These are phyloP conservation scores for Rhodotorula sp. DNA, from an alignment of 1,284 basidiomycete species.

Conservation along the genomic window DNA sequence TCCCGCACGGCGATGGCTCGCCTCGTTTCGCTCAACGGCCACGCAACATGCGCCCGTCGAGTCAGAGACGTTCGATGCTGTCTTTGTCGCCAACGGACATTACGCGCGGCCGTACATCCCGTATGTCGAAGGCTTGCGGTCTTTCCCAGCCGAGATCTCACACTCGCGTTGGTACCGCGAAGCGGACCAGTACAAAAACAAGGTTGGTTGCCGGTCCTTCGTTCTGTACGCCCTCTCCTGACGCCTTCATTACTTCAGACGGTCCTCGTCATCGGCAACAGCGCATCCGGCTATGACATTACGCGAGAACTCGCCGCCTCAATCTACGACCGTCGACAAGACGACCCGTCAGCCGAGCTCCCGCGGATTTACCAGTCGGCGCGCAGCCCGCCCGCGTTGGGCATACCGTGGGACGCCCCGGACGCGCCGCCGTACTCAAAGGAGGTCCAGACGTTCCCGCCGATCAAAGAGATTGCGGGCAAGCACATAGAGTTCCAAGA, in stretches of 20 bases:
- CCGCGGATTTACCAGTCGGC: conserved; percentile 49
- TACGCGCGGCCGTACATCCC: conserved; percentile 57
- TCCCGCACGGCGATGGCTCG: conserved; percentile 41
- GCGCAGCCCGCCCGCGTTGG: conserved; percentile 34
- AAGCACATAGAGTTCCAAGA: conserved; percentile 47
- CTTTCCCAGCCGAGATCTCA: conserved; percentile 52
- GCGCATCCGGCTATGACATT: conserved; percentile 58
- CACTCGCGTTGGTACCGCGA: conserved; percentile 57
- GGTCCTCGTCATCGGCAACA: conserved; percentile 58
- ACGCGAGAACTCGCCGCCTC: conserved; percentile 54
- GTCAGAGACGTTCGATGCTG: conserved; percentile 47
- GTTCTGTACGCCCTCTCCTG: background rate
- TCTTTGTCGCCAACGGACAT: conserved; percentile 55
- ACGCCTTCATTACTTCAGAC: conserved; percentile 40
- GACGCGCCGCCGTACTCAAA: conserved; percentile 47
- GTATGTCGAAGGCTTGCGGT: conserved; percentile 50
- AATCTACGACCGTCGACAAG: conserved; percentile 42
- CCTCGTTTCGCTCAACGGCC: conserved; percentile 34
- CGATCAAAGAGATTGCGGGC: conserved; percentile 48
- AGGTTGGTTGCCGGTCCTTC: conserved; percentile 12
- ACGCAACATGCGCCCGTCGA: background rate
- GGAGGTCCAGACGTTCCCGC: conserved; percentile 47
- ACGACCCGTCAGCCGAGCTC: background rate
- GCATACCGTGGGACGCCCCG: conserved; percentile 35
- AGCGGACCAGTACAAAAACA: conserved; percentile 46